These are phyloP conservation scores for Exophiala spinifera DNA, from an alignment of 2,329 filamentous ascomycete genomes.

Conservation along the genomic window DNA sequence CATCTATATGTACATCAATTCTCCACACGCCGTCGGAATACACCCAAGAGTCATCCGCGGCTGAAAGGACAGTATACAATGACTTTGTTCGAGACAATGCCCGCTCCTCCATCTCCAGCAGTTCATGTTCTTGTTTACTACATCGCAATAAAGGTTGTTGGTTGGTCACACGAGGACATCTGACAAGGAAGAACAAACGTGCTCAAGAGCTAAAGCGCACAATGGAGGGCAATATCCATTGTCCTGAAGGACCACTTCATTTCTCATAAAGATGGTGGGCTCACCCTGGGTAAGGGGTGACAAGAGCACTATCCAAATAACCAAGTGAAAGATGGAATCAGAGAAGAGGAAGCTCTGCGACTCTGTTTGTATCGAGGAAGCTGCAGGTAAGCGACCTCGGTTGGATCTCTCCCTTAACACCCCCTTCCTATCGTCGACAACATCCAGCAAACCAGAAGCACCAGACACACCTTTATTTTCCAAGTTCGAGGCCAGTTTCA, in stretches of 20 bases:
- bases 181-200: too few species aligned
- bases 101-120: not conserved
- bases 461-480: not conserved
- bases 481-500: constrained; percentile 1
- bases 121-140: not conserved
- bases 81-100: not conserved
- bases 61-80: not conserved
- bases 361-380: not conserved
- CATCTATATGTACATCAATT: too few species aligned
- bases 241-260: too few species aligned
- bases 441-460: not conserved
- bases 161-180: too few species aligned
- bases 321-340: constrained; percentile 1
- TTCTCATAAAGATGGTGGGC: too few species aligned
- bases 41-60: too few species aligned
- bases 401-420: not conserved
- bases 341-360: not conserved
- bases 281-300: too few species aligned
- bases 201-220: not conserved
- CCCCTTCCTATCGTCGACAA: not conserved
- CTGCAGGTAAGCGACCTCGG: constrained; percentile 7
- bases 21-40: not conserved
- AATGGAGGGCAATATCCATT: not conserved
- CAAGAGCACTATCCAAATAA: not conserved
- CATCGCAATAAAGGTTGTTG: not conserved